Conservation (phyloP, 768 basidiomycete genomes). For the Favolaschia claudopus region DNA sequence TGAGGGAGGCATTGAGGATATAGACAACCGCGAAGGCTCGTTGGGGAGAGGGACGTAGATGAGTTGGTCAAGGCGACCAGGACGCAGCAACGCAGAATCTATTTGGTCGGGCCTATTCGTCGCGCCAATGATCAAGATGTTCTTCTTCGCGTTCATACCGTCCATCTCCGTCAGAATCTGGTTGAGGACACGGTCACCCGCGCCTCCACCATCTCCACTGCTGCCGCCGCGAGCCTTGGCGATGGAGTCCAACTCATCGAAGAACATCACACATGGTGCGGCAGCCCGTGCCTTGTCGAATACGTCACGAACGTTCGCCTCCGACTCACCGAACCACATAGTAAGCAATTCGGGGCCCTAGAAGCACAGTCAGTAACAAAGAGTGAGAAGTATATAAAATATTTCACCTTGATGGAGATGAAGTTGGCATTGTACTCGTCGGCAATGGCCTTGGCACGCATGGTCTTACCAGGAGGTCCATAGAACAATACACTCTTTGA, state of each 20-base stretch:
- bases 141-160: constrained; percentile 98
- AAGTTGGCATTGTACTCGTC: too few species aligned
- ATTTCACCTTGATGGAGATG: too few species aligned
- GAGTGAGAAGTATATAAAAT: background rate
- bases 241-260: too few species aligned
- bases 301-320: too few species aligned
- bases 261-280: too few species aligned
- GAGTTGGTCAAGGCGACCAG: too few species aligned
- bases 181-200: constrained; percentile 96
- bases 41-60: constrained; percentile 99
- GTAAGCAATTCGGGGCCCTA: constrained; percentile 95
- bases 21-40: constrained; percentile 87
- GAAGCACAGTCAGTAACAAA: constrained; percentile 21
- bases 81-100: too few species aligned
- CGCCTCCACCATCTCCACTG: constrained; percentile 91
- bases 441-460: constrained; percentile 97
- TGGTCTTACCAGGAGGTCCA: constrained; percentile 97
- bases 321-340: too few species aligned
- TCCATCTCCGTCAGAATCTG: constrained; percentile 98
- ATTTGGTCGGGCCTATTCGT: constrained; percentile 97
- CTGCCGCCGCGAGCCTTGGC: constrained; percentile 89
- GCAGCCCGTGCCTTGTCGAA: too few species aligned
- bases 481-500: constrained; percentile 99
- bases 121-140: constrained; percentile 95
- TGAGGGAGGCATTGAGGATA: too few species aligned